A percentile compares a stretch with the other conserved stretches of the same genome.
Conservation (phyloP, 192 early-diverging fungal species). For the Diversispora eburnea region DNA sequence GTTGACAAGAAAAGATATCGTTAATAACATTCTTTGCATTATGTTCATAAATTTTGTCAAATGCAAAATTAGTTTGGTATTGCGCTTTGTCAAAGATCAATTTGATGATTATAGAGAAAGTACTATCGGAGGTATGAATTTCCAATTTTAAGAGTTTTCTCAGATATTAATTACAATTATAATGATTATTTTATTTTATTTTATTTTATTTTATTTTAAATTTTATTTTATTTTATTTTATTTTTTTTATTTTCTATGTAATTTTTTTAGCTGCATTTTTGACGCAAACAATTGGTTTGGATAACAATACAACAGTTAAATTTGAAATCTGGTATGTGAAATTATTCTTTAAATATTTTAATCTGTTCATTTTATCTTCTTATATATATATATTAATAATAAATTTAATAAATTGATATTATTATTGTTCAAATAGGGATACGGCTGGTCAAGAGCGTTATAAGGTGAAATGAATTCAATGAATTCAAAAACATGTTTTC, state of each 20-base stretch:
- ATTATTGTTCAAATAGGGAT: constrained; percentile 44
- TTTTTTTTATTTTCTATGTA: not conserved
- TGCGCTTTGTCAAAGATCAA: constrained; percentile 89
- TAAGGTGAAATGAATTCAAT: constrained; percentile 42
- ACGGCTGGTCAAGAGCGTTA: constrained; percentile 72
- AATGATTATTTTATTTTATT: not conserved
- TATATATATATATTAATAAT: not conserved
- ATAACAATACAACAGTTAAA: constrained; percentile 86
- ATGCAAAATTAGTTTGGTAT: constrained; percentile 54
- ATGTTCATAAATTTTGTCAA: too few species aligned
- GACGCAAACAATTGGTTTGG: constrained; percentile 79
- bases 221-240: not conserved
- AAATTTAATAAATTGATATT: too few species aligned
- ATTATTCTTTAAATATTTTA: not conserved
- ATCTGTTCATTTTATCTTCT: not conserved
- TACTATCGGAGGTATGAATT: constrained; percentile 71
- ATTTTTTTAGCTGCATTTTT: constrained; percentile 55
- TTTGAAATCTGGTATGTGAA: constrained; percentile 82
- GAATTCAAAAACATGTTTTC: not conserved
- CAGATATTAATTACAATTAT: not conserved
- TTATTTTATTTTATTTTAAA: too few species aligned
- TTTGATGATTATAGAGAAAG: constrained; percentile 93
- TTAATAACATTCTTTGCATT: too few species aligned
- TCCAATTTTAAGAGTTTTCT: not conserved
- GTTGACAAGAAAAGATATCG: too few species aligned